Evolutionary conservation across 2,329 filamentous ascomycete species (phyloP), one percentile per base, ranked within the genome.

Genomic region (Thelonectria discophora): DNA sequence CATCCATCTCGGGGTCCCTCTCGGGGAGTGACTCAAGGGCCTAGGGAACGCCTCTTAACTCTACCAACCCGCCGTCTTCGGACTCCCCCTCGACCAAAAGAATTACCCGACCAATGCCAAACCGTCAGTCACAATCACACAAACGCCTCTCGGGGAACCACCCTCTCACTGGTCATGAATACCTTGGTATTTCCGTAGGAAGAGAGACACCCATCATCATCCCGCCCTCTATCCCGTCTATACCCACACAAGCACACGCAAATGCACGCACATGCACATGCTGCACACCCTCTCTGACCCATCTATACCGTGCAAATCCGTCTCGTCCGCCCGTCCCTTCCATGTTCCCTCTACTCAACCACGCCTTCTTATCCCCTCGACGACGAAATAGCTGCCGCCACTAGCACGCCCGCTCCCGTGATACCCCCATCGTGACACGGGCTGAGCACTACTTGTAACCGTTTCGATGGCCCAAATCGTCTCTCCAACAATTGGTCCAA

Each of bases 351-450:
- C 39, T 50, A 34, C 57, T 49, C 62, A 58, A 56, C 57, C 15
- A 46, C 59, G 77, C 74, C 46, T 78, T 74, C 64, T 77, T 74
- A 64, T 77, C 76, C 62, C 70, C 77, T n/a, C 34, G 66, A 70
- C 34, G 66, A 70, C 43, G 70, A 71, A 7, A 75, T 70, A 24
- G 77, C 77, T 30, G 81, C 83, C 12, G 82, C 85, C 21, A 84
- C 86, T 58, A 89, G 73, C 37, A 89, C 86, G 0, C 86, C 86
- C 0, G 86, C 86, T 8, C 86, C 86, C 12, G 82, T 86, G 58
- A 88, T 86, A 10, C 86, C 86, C 12, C 86, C 86, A 60, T 88
- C 84, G 65, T 88, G 85, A 65, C 86, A 88, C 9, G 85, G 83
- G 49, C 76, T 81, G 55, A 88, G 69, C 6, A 81, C 74, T 2